Base-by-base conservation (phyloP, 2,329 filamentous ascomycete species). In the Alternaria consortialis region DNA sequence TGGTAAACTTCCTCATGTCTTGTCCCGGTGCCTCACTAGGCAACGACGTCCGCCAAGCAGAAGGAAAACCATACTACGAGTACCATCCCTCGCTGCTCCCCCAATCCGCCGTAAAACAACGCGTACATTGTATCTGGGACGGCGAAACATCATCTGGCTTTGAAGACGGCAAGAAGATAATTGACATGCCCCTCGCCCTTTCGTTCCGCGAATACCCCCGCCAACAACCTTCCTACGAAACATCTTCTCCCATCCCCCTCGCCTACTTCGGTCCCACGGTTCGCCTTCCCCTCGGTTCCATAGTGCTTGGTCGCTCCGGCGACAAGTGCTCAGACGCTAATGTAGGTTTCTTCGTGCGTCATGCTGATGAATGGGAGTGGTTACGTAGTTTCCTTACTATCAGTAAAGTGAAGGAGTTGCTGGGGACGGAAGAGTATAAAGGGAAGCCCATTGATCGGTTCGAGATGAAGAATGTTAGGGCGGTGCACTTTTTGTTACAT, bases 401-500 rank as follows among this genome's bases (percentile, higher is more conserved):
- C 7, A 68, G 71, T 1, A 73, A 69, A 51, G 64, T 77, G 17
- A 72, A 74, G 1, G 29, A 48, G 53, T 53, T 72, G 23, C 42
- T 77, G 4, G 80, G 53, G 62, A 66, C 68, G 1, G 70, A 76
- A 11, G 72, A 77, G 31, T 75, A 71, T 52, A 73, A 71, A 37
- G 64, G 67, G 2, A 70, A 74, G 37, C 56, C 79, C 17, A 74
- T 82, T 39, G 78, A 80, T 63, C 69, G 79, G 1, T 77, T 79
- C 48, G 79, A 81, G 62, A 72, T 81, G 62, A 74, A 72, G 1
- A 70, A 75, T 15, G 74, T 81, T 20, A 65, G 69, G 27, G 79
- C 79, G 2, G 79, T 82, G 43, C 80, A 82, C 64, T 80, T 81
- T 60, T 65, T 83, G 40, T 66, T 84, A 23, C 77, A 83, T 56